A percentile compares a stretch with the other conserved stretches of the same genome.
Conservation (phyloP, 2,329 filamentous ascomycete genomes). For the Colletotrichum scovillei region DNA sequence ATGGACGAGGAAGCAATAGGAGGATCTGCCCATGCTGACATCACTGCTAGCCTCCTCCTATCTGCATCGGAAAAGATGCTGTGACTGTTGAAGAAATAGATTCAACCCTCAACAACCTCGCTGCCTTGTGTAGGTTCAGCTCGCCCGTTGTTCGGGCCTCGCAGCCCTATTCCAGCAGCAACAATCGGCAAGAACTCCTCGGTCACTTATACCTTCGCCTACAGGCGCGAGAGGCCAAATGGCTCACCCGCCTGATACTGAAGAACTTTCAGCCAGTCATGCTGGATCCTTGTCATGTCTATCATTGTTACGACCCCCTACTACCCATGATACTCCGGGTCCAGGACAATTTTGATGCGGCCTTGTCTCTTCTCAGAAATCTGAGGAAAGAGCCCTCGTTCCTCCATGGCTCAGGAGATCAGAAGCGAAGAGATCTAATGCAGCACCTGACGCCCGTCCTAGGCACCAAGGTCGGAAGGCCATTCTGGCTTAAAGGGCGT, state of each 20-base stretch:
- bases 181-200: constrained; percentile 57
- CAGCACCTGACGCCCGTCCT: constrained; percentile 62
- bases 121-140: constrained; percentile 77
- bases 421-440: constrained; percentile 38
- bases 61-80: constrained; percentile 44
- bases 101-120: constrained; percentile 70
- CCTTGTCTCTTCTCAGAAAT: constrained; percentile 64
- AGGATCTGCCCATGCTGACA: constrained; percentile 3
- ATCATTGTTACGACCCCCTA: constrained; percentile 73
- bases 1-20: constrained; percentile 35
- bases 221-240: constrained; percentile 80
- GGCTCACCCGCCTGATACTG: constrained; percentile 84
- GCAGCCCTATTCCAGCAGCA: constrained; percentile 38
- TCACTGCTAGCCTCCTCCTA: constrained; percentile 56
- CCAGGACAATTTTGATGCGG: constrained; percentile 73
- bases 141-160: constrained; percentile 67
- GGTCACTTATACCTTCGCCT: constrained; percentile 69
- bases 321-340: constrained; percentile 78
- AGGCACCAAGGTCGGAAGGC: constrained; percentile 73
- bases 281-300: constrained; percentile 67
- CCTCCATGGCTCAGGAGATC: constrained; percentile 37
- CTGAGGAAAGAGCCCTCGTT: constrained; percentile 40
- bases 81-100: constrained; percentile 82
- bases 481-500: constrained; percentile 72
- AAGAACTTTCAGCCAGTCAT: constrained; percentile 79